phyloP scores from a whole-genome alignment of 2,329 filamentous ascomycete genomes.

The Hypoxylon sp. region DNA sequence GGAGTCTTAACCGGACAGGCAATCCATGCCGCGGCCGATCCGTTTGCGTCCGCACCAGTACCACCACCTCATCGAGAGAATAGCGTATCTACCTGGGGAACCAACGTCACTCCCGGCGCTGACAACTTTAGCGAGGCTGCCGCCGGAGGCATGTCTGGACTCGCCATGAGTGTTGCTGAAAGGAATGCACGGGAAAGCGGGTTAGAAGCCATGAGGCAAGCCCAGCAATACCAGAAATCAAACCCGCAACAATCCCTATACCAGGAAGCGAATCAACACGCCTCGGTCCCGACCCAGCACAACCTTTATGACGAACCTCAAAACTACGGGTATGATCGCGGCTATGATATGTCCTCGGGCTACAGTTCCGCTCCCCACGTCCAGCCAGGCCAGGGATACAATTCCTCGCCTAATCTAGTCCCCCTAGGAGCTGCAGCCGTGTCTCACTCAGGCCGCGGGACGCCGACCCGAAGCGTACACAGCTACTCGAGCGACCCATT shows the following conservation, averaged over 20 bases:
- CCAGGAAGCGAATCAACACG: conserved; percentile 42
- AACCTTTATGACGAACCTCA: conserved; percentile 44
- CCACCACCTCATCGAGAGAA: conserved; percentile 50
- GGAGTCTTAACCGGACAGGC: conserved; percentile 45
- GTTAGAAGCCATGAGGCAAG: conserved; percentile 70
- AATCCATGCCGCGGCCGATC: conserved; percentile 37
- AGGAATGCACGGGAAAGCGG: conserved; percentile 75
- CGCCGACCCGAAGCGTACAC: conserved; percentile 66
- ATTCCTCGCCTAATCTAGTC: conserved; percentile 62
- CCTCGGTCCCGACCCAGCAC: conserved; percentile 39
- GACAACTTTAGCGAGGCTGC: conserved; percentile 77
- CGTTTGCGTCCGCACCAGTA: conserved; percentile 48
- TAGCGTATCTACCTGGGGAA: conserved; percentile 47
- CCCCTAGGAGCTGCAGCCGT: conserved; percentile 56
- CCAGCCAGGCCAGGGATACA: conserved; percentile 54
- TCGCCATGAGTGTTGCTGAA: conserved; percentile 76
- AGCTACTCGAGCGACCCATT: conserved; percentile 77
- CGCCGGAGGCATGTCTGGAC: conserved; percentile 76
- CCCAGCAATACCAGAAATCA: conserved; percentile 42
- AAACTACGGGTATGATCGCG: conserved; percentile 42
- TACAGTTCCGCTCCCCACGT: conserved; percentile 37
- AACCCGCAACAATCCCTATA: conserved; percentile 36
- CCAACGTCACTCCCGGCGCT: conserved; percentile 71
- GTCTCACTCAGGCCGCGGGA: conserved; percentile 54
- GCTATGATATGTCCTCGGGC: conserved; percentile 47